phyloP scores from a whole-genome alignment of 345 rosid genomes.

The Luvunga scandens region DNA sequence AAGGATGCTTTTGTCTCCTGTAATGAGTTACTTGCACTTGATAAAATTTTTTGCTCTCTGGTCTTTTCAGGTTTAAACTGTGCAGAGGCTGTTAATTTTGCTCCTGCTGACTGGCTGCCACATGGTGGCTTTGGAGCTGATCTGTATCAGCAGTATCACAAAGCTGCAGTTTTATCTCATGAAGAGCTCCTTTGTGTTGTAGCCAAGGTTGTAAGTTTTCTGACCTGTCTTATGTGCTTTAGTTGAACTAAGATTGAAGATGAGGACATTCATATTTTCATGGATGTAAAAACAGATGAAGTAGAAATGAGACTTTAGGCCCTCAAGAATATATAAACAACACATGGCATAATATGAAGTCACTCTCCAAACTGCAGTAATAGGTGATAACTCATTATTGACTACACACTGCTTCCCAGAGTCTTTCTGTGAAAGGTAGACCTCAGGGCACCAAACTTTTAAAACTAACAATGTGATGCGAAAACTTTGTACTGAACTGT shows the following conservation, averaged over 20 bases:
- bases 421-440: not conserved
- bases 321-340: not conserved
- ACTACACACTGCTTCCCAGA: not conserved
- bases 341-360: not conserved
- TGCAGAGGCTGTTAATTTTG: constrained; percentile 98
- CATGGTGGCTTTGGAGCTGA: constrained; percentile 84
- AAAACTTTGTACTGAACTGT: not conserved
- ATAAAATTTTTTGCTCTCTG: constrained; percentile 7
- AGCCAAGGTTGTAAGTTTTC: constrained; percentile 55
- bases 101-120: constrained; percentile 99
- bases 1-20: not conserved
- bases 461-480: not conserved
- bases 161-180: constrained; percentile 85
- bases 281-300: not conserved
- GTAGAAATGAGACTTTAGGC: not conserved
- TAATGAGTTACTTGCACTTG: not conserved
- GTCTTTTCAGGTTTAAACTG: constrained; percentile 79
- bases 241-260: not conserved
- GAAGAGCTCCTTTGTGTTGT: constrained; percentile 98
- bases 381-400: not conserved
- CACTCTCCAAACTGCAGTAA: not conserved
- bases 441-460: not conserved
- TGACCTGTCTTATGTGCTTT: not conserved
- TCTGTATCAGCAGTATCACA: constrained; percentile 76
- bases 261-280: not conserved